Percentiles rank a stretch among this genome's conserved stretches.
Conservation (phyloP, 176 grass and related monocot genomes). For the Oryza coarctata region DNA sequence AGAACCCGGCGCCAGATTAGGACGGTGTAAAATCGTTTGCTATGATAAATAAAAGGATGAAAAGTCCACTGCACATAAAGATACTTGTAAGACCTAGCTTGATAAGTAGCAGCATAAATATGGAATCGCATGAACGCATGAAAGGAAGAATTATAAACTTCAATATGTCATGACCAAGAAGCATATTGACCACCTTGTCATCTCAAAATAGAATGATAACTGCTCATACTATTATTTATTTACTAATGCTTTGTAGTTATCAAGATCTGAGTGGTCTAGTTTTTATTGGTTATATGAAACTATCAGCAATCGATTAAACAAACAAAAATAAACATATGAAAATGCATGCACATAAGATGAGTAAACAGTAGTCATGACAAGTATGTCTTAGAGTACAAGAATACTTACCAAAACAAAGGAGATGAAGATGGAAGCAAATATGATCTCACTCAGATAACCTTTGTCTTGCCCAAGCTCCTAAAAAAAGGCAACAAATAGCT, state of each 20-base stretch:
- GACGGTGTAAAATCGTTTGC: slow-evolving; percentile 89
- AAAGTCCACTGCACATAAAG: slow-evolving; percentile 86
- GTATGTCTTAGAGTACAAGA: neutral
- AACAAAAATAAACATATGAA: neutral
- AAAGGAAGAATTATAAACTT: neutral
- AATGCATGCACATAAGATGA: neutral
- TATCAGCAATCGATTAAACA: slow-evolving; percentile 10
- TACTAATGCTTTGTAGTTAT: neutral
- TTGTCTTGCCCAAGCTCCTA: slow-evolving; percentile 84
- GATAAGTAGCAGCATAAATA: slow-evolving; percentile 12
- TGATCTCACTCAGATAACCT: slow-evolving; percentile 78
- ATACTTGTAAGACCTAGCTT: neutral
- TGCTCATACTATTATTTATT: neutral
- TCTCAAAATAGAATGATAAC: neutral
- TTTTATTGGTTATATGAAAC: slow-evolving; percentile 11
- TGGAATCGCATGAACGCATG: neutral
- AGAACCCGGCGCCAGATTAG: slow-evolving; percentile 93
- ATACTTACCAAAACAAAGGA: slow-evolving; percentile 79
- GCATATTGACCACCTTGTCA: neutral
- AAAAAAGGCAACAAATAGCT: slow-evolving; percentile 6
- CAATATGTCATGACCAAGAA: neutral
- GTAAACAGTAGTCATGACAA: neutral
- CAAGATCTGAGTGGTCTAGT: neutral
- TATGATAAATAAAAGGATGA: slow-evolving; percentile 91
- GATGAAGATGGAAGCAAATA: slow-evolving; percentile 79